Evolutionary conservation across 2,329 filamentous ascomycete genomes (phyloP), one percentile per base, ranked within the genome.

Genomic region (Epichloe brachyelytri): DNA sequence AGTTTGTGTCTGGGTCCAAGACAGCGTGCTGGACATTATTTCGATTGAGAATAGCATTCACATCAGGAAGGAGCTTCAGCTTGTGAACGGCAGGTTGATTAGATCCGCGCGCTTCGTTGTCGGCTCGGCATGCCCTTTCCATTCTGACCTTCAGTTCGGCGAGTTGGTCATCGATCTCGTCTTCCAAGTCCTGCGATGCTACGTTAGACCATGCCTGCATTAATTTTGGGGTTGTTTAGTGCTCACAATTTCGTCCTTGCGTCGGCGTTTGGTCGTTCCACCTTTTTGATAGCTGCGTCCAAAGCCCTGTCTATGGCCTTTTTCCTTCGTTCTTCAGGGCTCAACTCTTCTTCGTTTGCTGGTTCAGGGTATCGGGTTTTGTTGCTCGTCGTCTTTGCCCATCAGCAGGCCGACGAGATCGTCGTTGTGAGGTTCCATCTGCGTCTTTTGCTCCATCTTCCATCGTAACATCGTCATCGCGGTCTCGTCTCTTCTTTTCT

Each of bases 1-100:
- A 85, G 71, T 97, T 96, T 63, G 86, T 94, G 63, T 98, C 93
- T 0, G 91, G 91, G 58, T 96, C 91, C 40, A 96, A 82, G 47
- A 97, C 83, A 33, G 86, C 85, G 58, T 88, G 77, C 62, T 86
- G 87, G 30, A 91, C 80, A 50, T 86, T 88, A 67, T 91, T 95
- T 61, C 89, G 86, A 66, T 94, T 96, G 54, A 98, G 78, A 19
- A 97, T 76, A 43, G 83, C 82, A 45, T 90, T 83, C 14, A 98
- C 93, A 65, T 95, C 85, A 1, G 91, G 90, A 15, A 98, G 80
- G 58, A 98, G 84, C 70, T 90, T 89, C 44, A 98, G 79, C 72
- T 98, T 98, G 71, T 95, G 85, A 53, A 89, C 80, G 33, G 93
- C 93, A 0, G 91, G 88, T 62, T 88, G 77, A 57, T 85, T 83